phyloP scores from a whole-genome alignment of 2,329 filamentous ascomycete species.

The Diplocarpon rosae region DNA sequence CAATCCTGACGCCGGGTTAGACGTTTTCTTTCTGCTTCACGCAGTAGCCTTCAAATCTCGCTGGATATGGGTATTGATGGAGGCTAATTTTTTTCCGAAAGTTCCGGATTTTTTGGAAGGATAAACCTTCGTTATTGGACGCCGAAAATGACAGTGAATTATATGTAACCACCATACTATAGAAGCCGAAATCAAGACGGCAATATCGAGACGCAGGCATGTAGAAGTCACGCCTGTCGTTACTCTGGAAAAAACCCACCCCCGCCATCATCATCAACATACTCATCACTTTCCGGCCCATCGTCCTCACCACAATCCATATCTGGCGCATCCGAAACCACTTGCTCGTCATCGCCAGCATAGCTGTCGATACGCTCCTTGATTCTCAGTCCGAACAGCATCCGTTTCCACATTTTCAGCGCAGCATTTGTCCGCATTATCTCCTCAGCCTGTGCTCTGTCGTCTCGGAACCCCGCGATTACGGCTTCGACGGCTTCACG shows the following conservation, averaged over 20 bases:
- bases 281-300: conserved; percentile 19
- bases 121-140: too few species aligned
- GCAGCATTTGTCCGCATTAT: conserved; percentile 51
- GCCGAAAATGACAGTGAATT: too few species aligned
- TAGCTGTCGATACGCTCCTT: conserved; percentile 25
- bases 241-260: background rate
- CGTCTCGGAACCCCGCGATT: conserved; percentile 54
- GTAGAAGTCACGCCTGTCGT: too few species aligned
- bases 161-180: too few species aligned
- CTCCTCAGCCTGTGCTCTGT: conserved; percentile 51
- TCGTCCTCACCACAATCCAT: background rate
- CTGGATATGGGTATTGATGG: too few species aligned
- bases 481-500: conserved; percentile 61
- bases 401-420: conserved; percentile 61
- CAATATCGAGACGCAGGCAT: too few species aligned
- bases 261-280: conserved; percentile 8
- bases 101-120: too few species aligned
- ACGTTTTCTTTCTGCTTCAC: too few species aligned
- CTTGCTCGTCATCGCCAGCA: conserved; percentile 34
- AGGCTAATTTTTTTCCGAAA: too few species aligned
- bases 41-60: too few species aligned
- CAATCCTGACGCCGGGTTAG: too few species aligned
- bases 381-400: conserved; percentile 60
- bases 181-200: too few species aligned
- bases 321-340: background rate